These are phyloP conservation scores for Didymosphaeria variabile DNA, from an alignment of 2,329 filamentous ascomycete species.

Conservation along the genomic window DNA sequence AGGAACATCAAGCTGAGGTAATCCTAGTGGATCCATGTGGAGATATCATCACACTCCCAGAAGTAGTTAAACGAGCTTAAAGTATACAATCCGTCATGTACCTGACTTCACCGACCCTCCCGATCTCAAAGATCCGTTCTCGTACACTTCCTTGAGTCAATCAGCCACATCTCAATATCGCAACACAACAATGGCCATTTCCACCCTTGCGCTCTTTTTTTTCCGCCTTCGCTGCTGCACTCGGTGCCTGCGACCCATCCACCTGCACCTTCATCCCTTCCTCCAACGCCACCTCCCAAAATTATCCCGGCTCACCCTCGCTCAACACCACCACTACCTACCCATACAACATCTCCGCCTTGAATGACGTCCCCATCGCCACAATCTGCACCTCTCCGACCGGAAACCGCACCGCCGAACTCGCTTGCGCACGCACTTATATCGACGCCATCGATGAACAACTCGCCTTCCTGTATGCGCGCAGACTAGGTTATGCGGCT, in stretches of 20 bases:
- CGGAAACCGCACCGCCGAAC: conserved; percentile 12
- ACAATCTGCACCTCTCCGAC: conserved; percentile 12
- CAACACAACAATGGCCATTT: not conserved
- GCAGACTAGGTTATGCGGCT: conserved; percentile 18
- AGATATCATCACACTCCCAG: not conserved
- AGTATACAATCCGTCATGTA: not conserved
- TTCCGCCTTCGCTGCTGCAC: not conserved
- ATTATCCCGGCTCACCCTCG: conserved; percentile 15
- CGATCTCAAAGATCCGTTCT: not conserved
- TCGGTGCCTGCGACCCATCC: not conserved
- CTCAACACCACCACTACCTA: conserved; percentile 5
- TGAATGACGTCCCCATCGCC: conserved; percentile 15
- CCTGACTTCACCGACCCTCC: not conserved
- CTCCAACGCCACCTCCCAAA: conserved; percentile 10
- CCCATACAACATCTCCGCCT: conserved; percentile 11
- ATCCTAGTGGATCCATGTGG: not conserved
- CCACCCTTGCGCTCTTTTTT: not conserved
- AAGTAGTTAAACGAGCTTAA: not conserved
- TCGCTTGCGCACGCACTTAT: conserved; percentile 18
- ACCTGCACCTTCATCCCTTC: conserved; percentile 16
- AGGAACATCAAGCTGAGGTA: not conserved
- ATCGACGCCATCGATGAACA: conserved; percentile 23
- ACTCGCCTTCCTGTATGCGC: conserved; percentile 17
- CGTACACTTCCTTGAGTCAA: not conserved
- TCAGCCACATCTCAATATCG: not conserved